Evolutionary conservation across 805 yeast species (phyloP).

Genomic region (Blastobotrys peoriensis): DNA sequence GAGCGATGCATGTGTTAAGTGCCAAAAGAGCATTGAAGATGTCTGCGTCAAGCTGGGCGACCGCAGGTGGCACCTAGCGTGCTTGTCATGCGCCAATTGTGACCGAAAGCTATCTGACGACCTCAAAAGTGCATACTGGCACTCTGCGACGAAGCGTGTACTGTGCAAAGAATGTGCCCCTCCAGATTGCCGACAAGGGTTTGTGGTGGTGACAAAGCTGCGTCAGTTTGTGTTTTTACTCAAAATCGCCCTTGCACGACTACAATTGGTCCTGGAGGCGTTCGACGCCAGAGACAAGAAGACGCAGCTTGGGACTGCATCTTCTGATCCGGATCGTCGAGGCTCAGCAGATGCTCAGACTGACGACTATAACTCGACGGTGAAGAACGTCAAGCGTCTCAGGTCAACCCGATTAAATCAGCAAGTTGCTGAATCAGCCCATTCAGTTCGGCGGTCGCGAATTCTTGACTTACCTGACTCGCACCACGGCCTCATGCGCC

Average conservation of each 20-base stretch:
- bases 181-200: constrained; percentile 26
- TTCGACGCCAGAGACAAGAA: constrained; percentile 20
- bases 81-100: constrained; percentile 66
- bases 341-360: not conserved
- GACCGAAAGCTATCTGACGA: constrained; percentile 38
- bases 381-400: constrained; percentile 70
- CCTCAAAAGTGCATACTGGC: constrained; percentile 35
- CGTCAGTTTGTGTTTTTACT: constrained; percentile 70
- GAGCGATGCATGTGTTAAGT: constrained; percentile 68
- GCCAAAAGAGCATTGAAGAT: constrained; percentile 77
- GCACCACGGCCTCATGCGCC: constrained; percentile 19
- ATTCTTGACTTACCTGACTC: constrained; percentile 53
- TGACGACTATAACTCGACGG: constrained; percentile 51
- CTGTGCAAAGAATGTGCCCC: constrained; percentile 61
- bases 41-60: constrained; percentile 58
- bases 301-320: constrained; percentile 1
- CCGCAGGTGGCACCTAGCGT: constrained; percentile 73
- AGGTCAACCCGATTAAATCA: constrained; percentile 68
- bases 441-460: constrained; percentile 59
- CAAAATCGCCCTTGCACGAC: constrained; percentile 77
- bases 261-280: constrained; percentile 34
- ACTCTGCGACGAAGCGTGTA: constrained; percentile 31
- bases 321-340: not conserved
- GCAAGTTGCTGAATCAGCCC: constrained; percentile 46
- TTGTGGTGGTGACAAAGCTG: constrained; percentile 59